Evolutionary conservation across 371 early-diverging fungal species (phyloP).

Genomic region (Blakeslea trispora): DNA sequence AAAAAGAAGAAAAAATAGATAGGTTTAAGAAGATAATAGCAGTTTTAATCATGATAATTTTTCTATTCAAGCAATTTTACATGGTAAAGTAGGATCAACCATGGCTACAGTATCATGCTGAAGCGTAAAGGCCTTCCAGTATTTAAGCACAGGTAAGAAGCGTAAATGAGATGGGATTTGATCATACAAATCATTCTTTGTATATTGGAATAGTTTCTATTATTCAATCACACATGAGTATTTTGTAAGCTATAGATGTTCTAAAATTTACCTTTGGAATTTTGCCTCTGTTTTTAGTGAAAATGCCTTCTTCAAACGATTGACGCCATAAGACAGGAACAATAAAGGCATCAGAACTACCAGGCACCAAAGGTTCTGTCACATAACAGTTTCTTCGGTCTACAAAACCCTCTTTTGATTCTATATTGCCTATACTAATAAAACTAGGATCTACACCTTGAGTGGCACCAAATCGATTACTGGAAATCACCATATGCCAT

Average conservation of each 20-base stretch:
- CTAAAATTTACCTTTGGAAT: conserved; percentile 39
- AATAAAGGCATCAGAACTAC: conserved; percentile 1
- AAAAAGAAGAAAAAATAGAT: not conserved
- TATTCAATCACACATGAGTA: no score
- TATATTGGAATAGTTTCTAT: conserved; percentile 23
- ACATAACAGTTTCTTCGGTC: conserved; percentile 45
- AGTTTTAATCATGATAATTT: no score
- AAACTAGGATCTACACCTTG: conserved; percentile 39
- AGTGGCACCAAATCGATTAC: conserved; percentile 42
- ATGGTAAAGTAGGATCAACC: conserved; percentile 28
- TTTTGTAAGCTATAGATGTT: no score
- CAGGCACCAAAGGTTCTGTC: conserved; percentile 31
- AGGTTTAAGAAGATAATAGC: no score
- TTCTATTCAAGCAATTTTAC: not conserved
- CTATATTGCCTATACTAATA: conserved; percentile 45
- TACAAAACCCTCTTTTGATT: conserved; percentile 25
- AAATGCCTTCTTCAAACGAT: conserved; percentile 22
- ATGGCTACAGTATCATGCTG: conserved; percentile 37
- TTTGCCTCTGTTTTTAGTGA: conserved; percentile 26
- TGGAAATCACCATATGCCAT: conserved; percentile 31
- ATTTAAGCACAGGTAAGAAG: conserved; percentile 32
- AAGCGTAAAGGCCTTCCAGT: conserved; percentile 43
- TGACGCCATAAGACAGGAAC: conserved; percentile 43
- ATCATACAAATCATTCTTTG: conserved; percentile 21
- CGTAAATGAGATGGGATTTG: conserved; percentile 39